Conservation (phyloP, 2,329 filamentous ascomycete species). For the Fusarium heterosporum region DNA sequence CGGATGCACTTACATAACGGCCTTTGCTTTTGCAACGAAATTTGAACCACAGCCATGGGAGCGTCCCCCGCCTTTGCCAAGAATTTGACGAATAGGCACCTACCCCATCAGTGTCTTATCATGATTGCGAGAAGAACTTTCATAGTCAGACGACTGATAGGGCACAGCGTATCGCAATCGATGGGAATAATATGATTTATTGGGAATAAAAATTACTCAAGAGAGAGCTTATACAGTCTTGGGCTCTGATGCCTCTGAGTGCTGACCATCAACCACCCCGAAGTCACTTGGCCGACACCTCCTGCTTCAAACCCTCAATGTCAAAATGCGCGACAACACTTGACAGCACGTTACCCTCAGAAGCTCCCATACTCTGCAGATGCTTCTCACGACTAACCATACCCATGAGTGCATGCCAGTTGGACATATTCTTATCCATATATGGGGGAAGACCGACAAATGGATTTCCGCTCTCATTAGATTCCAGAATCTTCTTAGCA, state of each 20-base stretch:
- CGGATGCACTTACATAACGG: not conserved
- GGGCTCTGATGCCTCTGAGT: not conserved
- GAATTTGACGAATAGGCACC: too few relatives aligned
- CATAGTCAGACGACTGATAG: too few relatives aligned
- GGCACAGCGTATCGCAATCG: too few relatives aligned
- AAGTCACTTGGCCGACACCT: not conserved
- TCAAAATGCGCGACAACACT: not conserved
- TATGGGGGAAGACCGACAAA: conserved; percentile 10
- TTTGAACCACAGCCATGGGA: too few relatives aligned
- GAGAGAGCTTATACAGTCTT: not conserved
- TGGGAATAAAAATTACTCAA: not conserved
- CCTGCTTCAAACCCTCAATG: not conserved
- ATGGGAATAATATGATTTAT: too few relatives aligned
- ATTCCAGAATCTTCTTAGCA: not conserved
- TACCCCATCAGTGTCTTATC: too few relatives aligned
- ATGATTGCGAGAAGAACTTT: too few relatives aligned
- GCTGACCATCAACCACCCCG: not conserved
- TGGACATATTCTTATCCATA: conserved; percentile 1
- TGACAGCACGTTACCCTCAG: not conserved
- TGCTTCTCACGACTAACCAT: not conserved
- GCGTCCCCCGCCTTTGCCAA: too few relatives aligned
- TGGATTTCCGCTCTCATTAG: not conserved
- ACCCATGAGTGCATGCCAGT: conserved; percentile 4
- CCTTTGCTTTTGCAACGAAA: too few relatives aligned
- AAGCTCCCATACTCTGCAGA: not conserved